Conservation (phyloP, 108 stramenopile genomes). For the Stephanodiscus minutulus region DNA sequence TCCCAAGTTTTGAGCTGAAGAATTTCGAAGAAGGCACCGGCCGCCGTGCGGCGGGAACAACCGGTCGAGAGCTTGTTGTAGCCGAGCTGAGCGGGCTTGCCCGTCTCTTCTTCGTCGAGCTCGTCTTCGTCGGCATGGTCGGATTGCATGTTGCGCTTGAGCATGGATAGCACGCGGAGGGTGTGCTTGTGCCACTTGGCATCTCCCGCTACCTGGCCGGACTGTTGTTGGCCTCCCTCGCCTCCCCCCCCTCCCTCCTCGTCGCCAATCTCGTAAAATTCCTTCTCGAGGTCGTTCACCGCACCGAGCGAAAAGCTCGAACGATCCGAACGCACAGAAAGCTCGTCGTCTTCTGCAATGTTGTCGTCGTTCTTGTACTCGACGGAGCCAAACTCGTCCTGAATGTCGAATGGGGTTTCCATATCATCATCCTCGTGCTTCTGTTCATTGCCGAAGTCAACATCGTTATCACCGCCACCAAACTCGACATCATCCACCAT, state of each 20-base stretch:
- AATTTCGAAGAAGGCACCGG: conserved; percentile 90
- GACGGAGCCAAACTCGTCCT: conserved; percentile 43
- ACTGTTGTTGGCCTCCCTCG: too few relatives aligned
- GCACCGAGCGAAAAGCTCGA: conserved; percentile 65
- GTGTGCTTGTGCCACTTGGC: conserved; percentile 95
- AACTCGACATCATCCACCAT: conserved; percentile 48
- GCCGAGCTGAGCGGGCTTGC: conserved; percentile 52
- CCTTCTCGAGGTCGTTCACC: conserved; percentile 72
- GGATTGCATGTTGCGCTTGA: conserved; percentile 66
- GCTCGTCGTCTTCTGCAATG: conserved; percentile 52
- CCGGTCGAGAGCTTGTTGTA: conserved; percentile 69
- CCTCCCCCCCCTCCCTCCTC: conserved; percentile 57
- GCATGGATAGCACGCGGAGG: conserved; percentile 66
- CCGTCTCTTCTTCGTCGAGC: conserved; percentile 42
- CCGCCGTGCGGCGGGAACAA: conserved; percentile 79
- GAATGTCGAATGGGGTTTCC: conserved; percentile 49
- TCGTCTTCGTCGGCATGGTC: conserved; percentile 38
- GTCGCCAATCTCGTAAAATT: conserved; percentile 56
- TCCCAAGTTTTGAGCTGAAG: conserved; percentile 98
- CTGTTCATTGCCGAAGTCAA: conserved; percentile 50
- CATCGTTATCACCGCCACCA: conserved; percentile 40
- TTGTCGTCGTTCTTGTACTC: conserved; percentile 45
- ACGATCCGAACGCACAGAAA: conserved; percentile 29
- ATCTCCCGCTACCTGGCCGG: conserved; percentile 68
- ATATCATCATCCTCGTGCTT: conserved; percentile 10